Evolutionary conservation across 148 eudicot species (phyloP), one percentile per base, ranked within the genome.

Genomic region (Mesembryanthemum crystallinum): DNA sequence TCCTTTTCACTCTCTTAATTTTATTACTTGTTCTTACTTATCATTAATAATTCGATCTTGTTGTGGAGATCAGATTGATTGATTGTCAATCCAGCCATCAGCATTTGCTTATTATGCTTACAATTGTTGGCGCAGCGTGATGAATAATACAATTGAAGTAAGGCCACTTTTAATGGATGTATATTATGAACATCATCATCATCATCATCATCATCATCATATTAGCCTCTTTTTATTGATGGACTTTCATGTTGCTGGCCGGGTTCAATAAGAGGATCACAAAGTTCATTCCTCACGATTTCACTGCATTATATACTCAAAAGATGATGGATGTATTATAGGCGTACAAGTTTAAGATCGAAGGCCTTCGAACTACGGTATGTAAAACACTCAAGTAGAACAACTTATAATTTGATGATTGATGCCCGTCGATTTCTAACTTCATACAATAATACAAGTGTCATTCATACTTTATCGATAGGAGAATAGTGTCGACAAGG

Each of bases 321-420:
- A n/a, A n/a, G n/a, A n/a, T n/a, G n/a, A n/a, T 74, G 84, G 72
- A 80, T 81, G 77, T 77, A 77, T 81, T 77, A 81, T 81, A 77
- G 84, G 84, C 77, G 73, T 39, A 80, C 84, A n/a, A n/a, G n/a
- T n/a, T n/a, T n/a, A n/a, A n/a, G n/a, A n/a, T n/a, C n/a, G n/a
- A n/a, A n/a, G n/a, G 81, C 84, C 81, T 35, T 35, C 3, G 39
- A 6, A 6, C 39, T 2, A 35, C 4, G 3, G 6, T 35, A 35
- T 35, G 6, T 35, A 35, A 35, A 2, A 35, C 39, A 35, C 39
- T 35, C 39, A 35, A 35, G 39, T 35, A 35, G 39, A 35, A 35
- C 39, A 2, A 35, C 3, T 35, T 35, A 35, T 35, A 3, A 35
- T 35, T 2, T 35, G 39, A 2, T 35, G 39, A n/a, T n/a, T n/a